Percentiles rank a stretch among this genome's conserved stretches.
Conservation (phyloP, 116 monocot species). For the Zostera marina region DNA sequence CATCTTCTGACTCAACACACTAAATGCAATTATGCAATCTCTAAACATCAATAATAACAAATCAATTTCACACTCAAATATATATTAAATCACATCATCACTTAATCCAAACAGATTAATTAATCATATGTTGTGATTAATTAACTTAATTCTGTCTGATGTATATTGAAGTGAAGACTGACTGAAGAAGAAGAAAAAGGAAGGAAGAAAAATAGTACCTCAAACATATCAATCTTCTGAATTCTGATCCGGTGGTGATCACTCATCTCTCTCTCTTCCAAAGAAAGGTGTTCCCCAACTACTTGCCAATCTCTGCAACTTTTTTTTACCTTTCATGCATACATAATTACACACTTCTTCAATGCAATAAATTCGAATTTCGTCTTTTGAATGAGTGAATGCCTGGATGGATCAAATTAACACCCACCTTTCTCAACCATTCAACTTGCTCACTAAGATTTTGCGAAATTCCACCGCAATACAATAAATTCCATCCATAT, state of each 20-base stretch:
- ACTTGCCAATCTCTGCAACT: background rate
- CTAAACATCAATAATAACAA: background rate
- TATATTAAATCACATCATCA: slow-evolving; percentile 1
- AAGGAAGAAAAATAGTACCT: no score
- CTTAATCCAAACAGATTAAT: no score
- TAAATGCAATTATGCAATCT: background rate
- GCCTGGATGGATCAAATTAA: no score
- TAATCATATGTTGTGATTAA: no score
- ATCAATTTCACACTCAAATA: background rate
- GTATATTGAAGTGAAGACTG: no score
- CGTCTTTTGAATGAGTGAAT: no score
- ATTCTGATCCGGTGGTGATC: background rate
- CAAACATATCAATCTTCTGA: background rate
- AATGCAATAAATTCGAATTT: background rate
- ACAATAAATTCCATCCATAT: background rate
- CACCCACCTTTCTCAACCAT: background rate
- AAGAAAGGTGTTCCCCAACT: background rate
- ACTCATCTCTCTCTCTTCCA: no score
- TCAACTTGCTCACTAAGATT: background rate
- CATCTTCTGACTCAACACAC: no score
- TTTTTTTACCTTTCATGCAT: background rate
- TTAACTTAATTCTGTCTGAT: no score
- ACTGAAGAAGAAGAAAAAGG: no score
- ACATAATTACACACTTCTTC: no score
- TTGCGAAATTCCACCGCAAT: background rate